A percentile compares a stretch with the other conserved stretches of the same genome.
Conservation (phyloP, 169 alveolate species). For the Plasmodium fragile region DNA sequence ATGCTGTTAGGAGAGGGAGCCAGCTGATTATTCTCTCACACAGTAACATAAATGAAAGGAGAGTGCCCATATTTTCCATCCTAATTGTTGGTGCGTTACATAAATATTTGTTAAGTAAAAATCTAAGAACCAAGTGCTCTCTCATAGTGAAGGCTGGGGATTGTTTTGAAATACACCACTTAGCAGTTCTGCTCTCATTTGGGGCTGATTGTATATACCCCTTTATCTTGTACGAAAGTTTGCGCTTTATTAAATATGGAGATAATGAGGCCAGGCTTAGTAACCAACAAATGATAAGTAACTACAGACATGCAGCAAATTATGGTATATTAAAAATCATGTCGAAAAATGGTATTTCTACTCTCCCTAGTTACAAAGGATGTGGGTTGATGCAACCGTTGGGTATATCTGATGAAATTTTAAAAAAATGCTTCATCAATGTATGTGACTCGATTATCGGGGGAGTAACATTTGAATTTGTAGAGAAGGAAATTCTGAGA, state of each 20-base stretch:
- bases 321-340: constrained; percentile 81
- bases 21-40: constrained; percentile 69
- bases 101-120: constrained; percentile 68
- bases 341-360: constrained; percentile 85
- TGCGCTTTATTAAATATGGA: constrained; percentile 46
- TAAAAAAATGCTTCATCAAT: constrained; percentile 73
- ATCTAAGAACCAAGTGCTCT: constrained; percentile 75
- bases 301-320: constrained; percentile 77
- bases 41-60: constrained; percentile 32
- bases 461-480: constrained; percentile 74
- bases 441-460: constrained; percentile 76
- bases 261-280: constrained; percentile 71
- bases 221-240: constrained; percentile 80
- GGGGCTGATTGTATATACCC: constrained; percentile 88
- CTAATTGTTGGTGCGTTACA: constrained; percentile 76
- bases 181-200: constrained; percentile 80
- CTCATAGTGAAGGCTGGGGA: constrained; percentile 77
- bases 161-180: constrained; percentile 77
- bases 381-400: constrained; percentile 82
- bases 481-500: constrained; percentile 69
- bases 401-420: constrained; percentile 77
- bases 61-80: constrained; percentile 72
- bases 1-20: constrained; percentile 41
- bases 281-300: constrained; percentile 72
- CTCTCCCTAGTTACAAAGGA: constrained; percentile 84